These are phyloP conservation scores for Caryopteris hybrid DNA, from an alignment of 305 asterid genomes.

Conservation along the genomic window DNA sequence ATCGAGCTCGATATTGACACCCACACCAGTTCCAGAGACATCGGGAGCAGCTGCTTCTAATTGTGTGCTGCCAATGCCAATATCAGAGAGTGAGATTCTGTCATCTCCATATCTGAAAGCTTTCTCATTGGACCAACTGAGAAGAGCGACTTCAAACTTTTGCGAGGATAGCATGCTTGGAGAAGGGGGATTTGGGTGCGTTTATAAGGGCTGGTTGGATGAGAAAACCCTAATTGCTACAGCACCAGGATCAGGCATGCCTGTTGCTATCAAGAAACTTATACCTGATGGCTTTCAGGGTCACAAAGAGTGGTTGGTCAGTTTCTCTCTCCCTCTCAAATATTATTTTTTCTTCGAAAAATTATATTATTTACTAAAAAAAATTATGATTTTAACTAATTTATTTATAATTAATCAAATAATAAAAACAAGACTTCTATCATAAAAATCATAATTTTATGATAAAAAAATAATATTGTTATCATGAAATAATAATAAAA, in stretches of 20 bases:
- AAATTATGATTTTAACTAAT: no score
- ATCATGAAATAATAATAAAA: no score
- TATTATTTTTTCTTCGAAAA: no score
- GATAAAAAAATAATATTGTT: no score
- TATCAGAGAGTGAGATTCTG: conserved; percentile 57
- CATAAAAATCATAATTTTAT: no score
- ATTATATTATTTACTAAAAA: no score
- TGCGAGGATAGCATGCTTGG: conserved; percentile 49
- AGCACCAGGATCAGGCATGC: conserved; percentile 44
- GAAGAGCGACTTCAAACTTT: conserved; percentile 49
- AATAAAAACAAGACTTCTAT: no score
- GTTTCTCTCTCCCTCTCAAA: neutral
- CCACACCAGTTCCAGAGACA: neutral
- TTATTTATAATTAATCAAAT: no score
- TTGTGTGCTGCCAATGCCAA: conserved; percentile 35
- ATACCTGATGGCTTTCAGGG: conserved; percentile 70
- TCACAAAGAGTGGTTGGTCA: conserved; percentile 90
- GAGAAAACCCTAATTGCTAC: conserved; percentile 44
- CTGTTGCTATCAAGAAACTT: conserved; percentile 71
- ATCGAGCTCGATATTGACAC: neutral
- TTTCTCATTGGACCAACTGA: conserved; percentile 40
- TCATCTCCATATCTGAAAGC: conserved; percentile 63
- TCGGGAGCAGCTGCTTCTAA: neutral
- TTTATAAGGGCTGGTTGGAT: conserved; percentile 74
- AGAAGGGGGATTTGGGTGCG: conserved; percentile 88